Evolutionary conservation across 441 rosid genomes (phyloP).

Genomic region (Gossypium schwendimanii): DNA sequence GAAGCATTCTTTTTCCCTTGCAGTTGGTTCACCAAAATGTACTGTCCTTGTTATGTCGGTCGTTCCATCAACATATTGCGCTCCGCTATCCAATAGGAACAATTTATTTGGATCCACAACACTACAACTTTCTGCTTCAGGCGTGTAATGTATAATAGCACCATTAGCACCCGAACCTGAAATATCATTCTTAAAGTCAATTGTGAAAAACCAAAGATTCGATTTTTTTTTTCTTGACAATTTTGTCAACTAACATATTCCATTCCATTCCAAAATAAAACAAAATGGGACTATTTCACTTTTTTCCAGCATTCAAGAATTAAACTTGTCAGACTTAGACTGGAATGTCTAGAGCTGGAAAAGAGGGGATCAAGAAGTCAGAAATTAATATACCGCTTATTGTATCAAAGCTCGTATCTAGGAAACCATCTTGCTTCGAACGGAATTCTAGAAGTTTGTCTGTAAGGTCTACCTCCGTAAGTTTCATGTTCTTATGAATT

Average conservation of each 20-base stretch:
- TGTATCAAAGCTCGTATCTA: conserved; percentile 94
- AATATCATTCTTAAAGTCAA: conserved; percentile 17
- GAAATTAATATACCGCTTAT: conserved; percentile 63
- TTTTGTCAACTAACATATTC: background rate
- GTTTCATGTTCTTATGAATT: conserved; percentile 46
- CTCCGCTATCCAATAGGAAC: conserved; percentile 89
- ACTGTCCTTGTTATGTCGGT: conserved; percentile 96
- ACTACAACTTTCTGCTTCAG: conserved; percentile 81
- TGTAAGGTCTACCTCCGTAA: conserved; percentile 88
- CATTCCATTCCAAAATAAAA: background rate
- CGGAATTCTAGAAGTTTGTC: conserved; percentile 85
- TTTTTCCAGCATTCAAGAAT: background rate
- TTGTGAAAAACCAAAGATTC: background rate
- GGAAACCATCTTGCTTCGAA: conserved; percentile 68
- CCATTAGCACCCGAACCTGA: conserved; percentile 96
- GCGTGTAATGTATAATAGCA: conserved; percentile 89
- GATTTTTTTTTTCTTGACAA: background rate
- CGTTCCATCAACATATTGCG: conserved; percentile 92
- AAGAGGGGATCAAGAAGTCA: conserved; percentile 18
- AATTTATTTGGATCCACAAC: conserved; percentile 63
- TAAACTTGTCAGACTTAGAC: background rate
- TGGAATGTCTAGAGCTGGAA: background rate
- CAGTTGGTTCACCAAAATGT: conserved; percentile 78
- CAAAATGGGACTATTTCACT: background rate
- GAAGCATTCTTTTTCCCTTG: conserved; percentile 82